These are phyloP conservation scores for Elaeagnus macrophylla DNA, from an alignment of 306 rosid genomes.

Conservation along the genomic window DNA sequence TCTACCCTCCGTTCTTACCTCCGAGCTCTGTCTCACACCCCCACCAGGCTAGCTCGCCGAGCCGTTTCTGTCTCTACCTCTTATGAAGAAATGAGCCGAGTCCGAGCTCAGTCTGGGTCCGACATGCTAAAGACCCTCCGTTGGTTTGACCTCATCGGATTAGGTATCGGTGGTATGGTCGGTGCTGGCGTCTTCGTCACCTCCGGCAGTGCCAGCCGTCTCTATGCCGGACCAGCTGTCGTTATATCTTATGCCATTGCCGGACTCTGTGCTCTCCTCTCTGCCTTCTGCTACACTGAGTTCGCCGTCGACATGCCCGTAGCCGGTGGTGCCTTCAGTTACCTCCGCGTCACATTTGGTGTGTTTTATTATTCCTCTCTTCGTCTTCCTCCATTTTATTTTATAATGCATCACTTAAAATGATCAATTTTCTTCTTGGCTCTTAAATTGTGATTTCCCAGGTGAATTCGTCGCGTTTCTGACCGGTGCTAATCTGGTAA, in stretches of 20 bases:
- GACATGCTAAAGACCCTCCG: constrained; percentile 61
- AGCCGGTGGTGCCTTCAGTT: constrained; percentile 97
- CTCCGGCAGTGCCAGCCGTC: constrained; percentile 55
- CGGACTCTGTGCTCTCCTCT: constrained; percentile 80
- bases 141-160: constrained; percentile 66
- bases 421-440: too few relatives aligned
- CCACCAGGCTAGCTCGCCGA: constrained; percentile 56
- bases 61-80: constrained; percentile 67
- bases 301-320: constrained; percentile 95
- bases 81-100: constrained; percentile 51
- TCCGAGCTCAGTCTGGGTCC: constrained; percentile 54
- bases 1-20: constrained; percentile 56
- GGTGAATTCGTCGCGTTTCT: constrained; percentile 85
- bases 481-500: constrained; percentile 72
- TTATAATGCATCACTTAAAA: background rate
- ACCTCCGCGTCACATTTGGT: constrained; percentile 90
- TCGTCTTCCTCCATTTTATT: background rate
- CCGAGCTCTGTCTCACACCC: constrained; percentile 51
- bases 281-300: constrained; percentile 96
- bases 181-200: constrained; percentile 91
- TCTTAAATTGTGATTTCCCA: constrained; percentile 2
- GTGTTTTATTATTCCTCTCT: background rate
- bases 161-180: constrained; percentile 92
- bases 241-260: constrained; percentile 91
- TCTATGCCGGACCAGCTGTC: constrained; percentile 63